Evolutionary conservation across 805 yeast genomes (phyloP).

Genomic region (Blastobotrys robertii): DNA sequence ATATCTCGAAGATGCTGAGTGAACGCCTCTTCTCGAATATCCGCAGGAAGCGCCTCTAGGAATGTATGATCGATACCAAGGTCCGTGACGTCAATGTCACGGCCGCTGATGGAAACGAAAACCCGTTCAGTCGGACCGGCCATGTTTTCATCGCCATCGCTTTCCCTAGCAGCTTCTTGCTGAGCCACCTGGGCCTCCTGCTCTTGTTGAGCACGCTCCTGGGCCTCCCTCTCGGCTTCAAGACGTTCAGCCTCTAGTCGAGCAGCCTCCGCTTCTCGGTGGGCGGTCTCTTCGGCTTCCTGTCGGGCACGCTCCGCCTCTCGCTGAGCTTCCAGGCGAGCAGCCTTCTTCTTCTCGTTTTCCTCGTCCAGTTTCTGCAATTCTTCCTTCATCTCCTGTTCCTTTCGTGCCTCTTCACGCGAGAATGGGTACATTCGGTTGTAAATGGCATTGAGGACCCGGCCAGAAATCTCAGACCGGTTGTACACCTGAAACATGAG

Average conservation of each 20-base stretch:
- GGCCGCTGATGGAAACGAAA: slow-evolving; percentile 63
- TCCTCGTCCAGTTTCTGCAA: slow-evolving; percentile 12
- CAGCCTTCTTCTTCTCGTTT: slow-evolving; percentile 10
- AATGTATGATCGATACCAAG: slow-evolving; percentile 90
- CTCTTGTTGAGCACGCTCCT: slow-evolving; percentile 18
- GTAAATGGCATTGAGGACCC: slow-evolving; percentile 18
- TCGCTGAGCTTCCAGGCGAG: slow-evolving; percentile 16
- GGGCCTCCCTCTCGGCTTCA: slow-evolving; percentile 30
- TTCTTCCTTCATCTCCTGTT: slow-evolving; percentile 3
- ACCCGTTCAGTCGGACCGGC: slow-evolving; percentile 38
- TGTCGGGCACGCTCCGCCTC: slow-evolving; percentile 9
- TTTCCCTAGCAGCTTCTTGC: slow-evolving; percentile 20
- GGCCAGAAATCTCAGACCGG: slow-evolving; percentile 25
- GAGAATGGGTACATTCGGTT: slow-evolving; percentile 18
- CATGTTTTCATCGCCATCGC: neutral
- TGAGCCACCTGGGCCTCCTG: neutral
- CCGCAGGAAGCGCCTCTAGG: slow-evolving; percentile 81
- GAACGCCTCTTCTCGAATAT: slow-evolving; percentile 85
- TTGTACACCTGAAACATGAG: slow-evolving; percentile 41
- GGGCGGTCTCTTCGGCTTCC: slow-evolving; percentile 21
- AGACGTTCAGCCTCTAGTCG: slow-evolving; percentile 4
- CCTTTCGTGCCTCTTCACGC: slow-evolving; percentile 4
- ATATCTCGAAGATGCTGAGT: slow-evolving; percentile 75
- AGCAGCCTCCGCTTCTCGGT: slow-evolving; percentile 14
- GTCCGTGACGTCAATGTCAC: slow-evolving; percentile 76